Evolutionary conservation across 495 filamentous ascomycete genomes (phyloP).

Genomic region (Xylaria intraflava): DNA sequence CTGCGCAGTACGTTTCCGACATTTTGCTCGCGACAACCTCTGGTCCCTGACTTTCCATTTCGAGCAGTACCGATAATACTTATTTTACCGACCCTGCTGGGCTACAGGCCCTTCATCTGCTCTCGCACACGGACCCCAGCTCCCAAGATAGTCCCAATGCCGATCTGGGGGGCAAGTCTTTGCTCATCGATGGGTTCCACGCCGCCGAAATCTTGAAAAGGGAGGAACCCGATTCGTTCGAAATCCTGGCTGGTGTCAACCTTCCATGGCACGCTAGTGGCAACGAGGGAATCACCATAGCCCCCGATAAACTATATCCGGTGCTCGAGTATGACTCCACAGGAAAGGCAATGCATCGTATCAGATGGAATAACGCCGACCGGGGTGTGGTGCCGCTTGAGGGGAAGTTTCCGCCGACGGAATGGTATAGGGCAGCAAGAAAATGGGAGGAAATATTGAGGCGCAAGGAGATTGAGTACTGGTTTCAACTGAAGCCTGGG

Average conservation of each 20-base stretch:
- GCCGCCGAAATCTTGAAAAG: conserved; percentile 52
- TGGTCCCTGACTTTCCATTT: neutral
- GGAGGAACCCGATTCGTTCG: conserved; percentile 44
- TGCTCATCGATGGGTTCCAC: conserved; percentile 77
- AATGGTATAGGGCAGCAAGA: conserved; percentile 73
- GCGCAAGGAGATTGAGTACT: conserved; percentile 51
- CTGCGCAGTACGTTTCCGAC: conserved; percentile 45
- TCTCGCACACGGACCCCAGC: conserved; percentile 55
- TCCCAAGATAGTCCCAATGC: neutral
- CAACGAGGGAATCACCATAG: conserved; percentile 72
- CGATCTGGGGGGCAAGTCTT: conserved; percentile 55
- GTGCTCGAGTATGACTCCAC: conserved; percentile 55
- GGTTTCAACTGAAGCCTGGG: conserved; percentile 74
- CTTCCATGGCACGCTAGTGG: conserved; percentile 77
- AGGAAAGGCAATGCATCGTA: conserved; percentile 46
- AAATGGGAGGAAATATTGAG: conserved; percentile 57
- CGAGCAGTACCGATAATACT: conserved; percentile 66
- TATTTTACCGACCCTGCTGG: conserved; percentile 90
- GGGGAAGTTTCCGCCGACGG: conserved; percentile 24
- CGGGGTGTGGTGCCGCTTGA: conserved; percentile 53
- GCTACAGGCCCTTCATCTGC: conserved; percentile 82
- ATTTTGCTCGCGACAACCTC: neutral
- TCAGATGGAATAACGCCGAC: conserved; percentile 92
- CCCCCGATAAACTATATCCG: conserved; percentile 57
- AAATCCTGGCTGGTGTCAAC: conserved; percentile 40